Conservation (phyloP, 2,329 filamentous ascomycete genomes). For the Penicillium sp. region DNA sequence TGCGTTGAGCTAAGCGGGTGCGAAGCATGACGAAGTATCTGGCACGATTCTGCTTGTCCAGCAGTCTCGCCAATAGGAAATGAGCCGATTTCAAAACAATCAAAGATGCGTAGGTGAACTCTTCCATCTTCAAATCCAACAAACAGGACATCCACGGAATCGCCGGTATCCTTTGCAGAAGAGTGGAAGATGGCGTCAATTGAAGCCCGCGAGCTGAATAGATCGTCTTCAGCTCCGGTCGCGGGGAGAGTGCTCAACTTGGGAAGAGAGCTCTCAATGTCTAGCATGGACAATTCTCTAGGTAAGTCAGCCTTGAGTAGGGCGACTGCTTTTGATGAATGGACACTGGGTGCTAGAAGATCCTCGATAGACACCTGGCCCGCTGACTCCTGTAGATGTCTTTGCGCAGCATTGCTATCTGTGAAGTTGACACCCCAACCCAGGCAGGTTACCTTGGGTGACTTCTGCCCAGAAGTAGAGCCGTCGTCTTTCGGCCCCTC, state of each 20-base stretch:
- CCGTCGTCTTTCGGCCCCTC: conserved; percentile 15
- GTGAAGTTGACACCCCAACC: conserved; percentile 58
- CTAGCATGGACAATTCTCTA: conserved; percentile 68
- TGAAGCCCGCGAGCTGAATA: conserved; percentile 68
- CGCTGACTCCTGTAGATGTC: conserved; percentile 36
- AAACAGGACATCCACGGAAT: conserved; percentile 76
- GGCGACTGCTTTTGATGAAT: conserved; percentile 36
- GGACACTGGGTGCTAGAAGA: conserved; percentile 39
- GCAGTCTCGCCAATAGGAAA: conserved; percentile 40
- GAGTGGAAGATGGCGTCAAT: conserved; percentile 68
- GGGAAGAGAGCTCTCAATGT: conserved; percentile 72
- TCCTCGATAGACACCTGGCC: conserved; percentile 42
- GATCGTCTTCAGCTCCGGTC: conserved; percentile 61
- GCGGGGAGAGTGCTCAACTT: conserved; percentile 70
- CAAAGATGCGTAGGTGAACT: conserved; percentile 77
- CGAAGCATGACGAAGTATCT: conserved; percentile 62
- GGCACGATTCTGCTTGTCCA: conserved; percentile 40
- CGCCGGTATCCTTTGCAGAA: conserved; percentile 62
- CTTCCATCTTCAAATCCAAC: conserved; percentile 68
- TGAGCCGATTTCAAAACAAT: conserved; percentile 75
- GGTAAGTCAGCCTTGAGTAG: conserved; percentile 60
- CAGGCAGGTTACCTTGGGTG: conserved; percentile 44
- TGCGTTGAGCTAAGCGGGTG: conserved; percentile 75
- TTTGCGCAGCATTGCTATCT: conserved; percentile 46
- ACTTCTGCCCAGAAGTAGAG: neutral